Base-by-base conservation (phyloP, 805 yeast species). In the Myxozyma melibiosi region DNA sequence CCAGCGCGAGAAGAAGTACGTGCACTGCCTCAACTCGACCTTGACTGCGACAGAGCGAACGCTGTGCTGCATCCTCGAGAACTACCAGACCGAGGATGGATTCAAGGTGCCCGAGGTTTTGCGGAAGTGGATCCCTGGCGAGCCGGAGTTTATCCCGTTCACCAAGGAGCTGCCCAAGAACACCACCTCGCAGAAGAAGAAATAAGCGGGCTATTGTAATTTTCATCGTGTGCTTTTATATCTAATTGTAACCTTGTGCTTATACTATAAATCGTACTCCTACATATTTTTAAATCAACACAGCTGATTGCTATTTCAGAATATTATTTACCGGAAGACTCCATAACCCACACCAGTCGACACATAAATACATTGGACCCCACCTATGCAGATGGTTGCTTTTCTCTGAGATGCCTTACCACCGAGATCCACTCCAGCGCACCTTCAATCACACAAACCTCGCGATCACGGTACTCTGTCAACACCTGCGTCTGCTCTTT, bases 41-140 rank as follows among this genome's bases (percentile, higher is more conserved):
- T 81, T 94, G 70, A 86, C 96, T 74, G 99, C 99, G 55, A 94
- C 99, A 61, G 95, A 94, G 82, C 89, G 99, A 79, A 96, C 99
- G 16, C 79, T 94, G 70, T 94, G 99, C 79, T 94, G 99, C 81
- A 80, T 94, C 65, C 80, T 94, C 73, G 99, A 94, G 78, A 94
- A 94, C 80, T 94, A 94, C 79, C 99, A 94, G 80, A 94, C 92
- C 58, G 97, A 88, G 71, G 97, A 90, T 62, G 64, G 99, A 70
- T 80, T 92, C 69, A 83, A 83, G 55, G 83, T 94, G 62, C 99
- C 99, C 61, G 96, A 91, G 77, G 98, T 91, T 39, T 83, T 94
- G 74, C 87, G 97, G 80, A 89, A 83, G 74, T 94, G 86, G 80
- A 89, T 94, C 70, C 99, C 99, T 56, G 99, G 99, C 66, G 96